Evolutionary conservation across 2,329 filamentous ascomycete genomes (phyloP).

Genomic region (Verticillium nubilum): DNA sequence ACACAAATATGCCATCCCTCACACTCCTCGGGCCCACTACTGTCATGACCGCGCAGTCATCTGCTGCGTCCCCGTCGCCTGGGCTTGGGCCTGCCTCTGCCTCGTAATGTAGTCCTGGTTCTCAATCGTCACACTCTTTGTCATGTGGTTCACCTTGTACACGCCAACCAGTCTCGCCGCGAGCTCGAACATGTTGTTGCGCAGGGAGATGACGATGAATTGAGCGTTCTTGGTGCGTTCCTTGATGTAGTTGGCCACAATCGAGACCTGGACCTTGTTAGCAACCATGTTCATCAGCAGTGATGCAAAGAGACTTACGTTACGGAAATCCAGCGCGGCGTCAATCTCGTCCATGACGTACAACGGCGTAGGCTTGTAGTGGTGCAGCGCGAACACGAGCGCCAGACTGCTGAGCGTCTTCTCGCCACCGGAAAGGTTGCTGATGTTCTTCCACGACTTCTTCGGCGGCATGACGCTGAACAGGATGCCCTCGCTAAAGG

Average conservation of each 20-base stretch:
- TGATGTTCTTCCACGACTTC: constrained; percentile 99
- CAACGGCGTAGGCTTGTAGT: constrained; percentile 94
- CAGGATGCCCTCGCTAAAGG: constrained; percentile 92
- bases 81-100: constrained; percentile 24
- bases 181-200: constrained; percentile 99
- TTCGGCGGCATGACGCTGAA: constrained; percentile 99
- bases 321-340: constrained; percentile 93
- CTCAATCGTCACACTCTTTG: constrained; percentile 85
- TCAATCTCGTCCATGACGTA: constrained; percentile 99
- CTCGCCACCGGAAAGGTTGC: constrained; percentile 90
- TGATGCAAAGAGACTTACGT: constrained; percentile 56
- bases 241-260: constrained; percentile 98
- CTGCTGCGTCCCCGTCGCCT: constrained; percentile 9
- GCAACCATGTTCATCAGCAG: neutral
- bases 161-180: constrained; percentile 93
- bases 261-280: constrained; percentile 65
- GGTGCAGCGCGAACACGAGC: constrained; percentile 94
- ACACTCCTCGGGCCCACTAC: neutral
- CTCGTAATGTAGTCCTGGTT: constrained; percentile 68
- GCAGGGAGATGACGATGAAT: constrained; percentile 94
- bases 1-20: neutral
- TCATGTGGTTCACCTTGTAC: constrained; percentile 99
- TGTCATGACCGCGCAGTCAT: neutral
- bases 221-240: constrained; percentile 98
- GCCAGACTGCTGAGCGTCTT: constrained; percentile 93